Conservation (phyloP, 352 stramenopile species). For the Globisporangium spiculum region DNA sequence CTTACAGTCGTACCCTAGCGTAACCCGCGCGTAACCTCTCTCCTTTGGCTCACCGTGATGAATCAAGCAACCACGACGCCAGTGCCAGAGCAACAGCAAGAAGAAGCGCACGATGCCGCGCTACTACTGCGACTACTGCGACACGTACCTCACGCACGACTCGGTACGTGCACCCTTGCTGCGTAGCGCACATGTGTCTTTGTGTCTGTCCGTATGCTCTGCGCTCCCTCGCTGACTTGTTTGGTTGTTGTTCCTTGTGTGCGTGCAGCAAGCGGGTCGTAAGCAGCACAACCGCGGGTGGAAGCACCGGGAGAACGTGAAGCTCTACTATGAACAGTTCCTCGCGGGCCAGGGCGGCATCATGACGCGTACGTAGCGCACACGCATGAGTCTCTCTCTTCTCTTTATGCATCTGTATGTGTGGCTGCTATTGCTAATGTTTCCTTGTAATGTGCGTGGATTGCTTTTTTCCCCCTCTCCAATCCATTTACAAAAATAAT, state of each 20-base stretch:
- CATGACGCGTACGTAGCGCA: slow-evolving; percentile 61
- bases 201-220: background rate
- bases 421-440: background rate
- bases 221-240: background rate
- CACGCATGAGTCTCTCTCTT: background rate
- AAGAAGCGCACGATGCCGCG: slow-evolving; percentile 64
- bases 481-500: slow-evolving; percentile 2
- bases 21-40: background rate
- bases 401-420: background rate
- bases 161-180: slow-evolving; percentile 49
- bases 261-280: slow-evolving; percentile 78
- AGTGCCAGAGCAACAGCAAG: background rate
- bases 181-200: too few relatives aligned
- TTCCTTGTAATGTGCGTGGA: background rate
- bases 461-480: background rate
- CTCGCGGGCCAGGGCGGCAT: slow-evolving; percentile 67
- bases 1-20: background rate
- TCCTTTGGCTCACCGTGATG: background rate
- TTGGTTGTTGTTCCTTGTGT: slow-evolving; percentile 5
- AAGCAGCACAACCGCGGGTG: slow-evolving; percentile 94
- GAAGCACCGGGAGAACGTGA: slow-evolving; percentile 95
- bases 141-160: slow-evolving; percentile 94
- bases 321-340: slow-evolving; percentile 92
- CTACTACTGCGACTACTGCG: slow-evolving; percentile 95
- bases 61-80: background rate